Conservation (phyloP, 768 basidiomycete species). For the Tricholoma matsutake region DNA sequence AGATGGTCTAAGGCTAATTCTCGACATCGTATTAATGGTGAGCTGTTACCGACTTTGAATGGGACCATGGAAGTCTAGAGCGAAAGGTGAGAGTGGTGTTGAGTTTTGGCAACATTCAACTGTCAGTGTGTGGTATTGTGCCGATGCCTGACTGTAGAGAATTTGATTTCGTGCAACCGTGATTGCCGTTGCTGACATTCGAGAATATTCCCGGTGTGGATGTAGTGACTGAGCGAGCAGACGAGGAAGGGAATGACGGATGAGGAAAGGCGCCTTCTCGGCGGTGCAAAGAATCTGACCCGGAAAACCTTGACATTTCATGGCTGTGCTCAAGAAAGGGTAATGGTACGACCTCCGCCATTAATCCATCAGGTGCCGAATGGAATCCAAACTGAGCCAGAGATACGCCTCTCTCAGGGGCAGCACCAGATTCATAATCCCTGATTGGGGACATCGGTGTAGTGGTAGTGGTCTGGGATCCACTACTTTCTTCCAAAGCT, state of each 20-base stretch:
- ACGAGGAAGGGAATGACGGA: not conserved
- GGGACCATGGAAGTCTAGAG: not conserved
- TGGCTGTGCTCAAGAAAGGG: not conserved
- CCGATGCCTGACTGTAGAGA: not conserved
- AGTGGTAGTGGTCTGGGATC: not conserved
- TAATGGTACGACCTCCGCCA: not conserved
- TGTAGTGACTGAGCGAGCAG: not conserved
- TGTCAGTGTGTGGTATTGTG: too few relatives aligned
- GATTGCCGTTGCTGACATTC: not conserved
- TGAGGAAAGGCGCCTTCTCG: not conserved
- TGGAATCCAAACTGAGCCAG: not conserved
- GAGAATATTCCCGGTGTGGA: not conserved
- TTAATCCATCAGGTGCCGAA: not conserved
- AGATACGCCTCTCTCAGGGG: not conserved
- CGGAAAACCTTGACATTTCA: not conserved
- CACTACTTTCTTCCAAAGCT: not conserved
- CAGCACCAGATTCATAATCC: not conserved
- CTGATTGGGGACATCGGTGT: too few relatives aligned
- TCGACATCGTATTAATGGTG: too few relatives aligned
- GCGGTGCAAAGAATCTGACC: not conserved
- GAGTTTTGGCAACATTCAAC: not conserved
- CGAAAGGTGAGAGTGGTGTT: not conserved
- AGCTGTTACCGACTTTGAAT: too few relatives aligned
- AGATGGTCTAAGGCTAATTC: too few relatives aligned
- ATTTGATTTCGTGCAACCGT: too few relatives aligned